Conservation (phyloP, 495 filamentous ascomycete species). For the Hypoxylon rickii region DNA sequence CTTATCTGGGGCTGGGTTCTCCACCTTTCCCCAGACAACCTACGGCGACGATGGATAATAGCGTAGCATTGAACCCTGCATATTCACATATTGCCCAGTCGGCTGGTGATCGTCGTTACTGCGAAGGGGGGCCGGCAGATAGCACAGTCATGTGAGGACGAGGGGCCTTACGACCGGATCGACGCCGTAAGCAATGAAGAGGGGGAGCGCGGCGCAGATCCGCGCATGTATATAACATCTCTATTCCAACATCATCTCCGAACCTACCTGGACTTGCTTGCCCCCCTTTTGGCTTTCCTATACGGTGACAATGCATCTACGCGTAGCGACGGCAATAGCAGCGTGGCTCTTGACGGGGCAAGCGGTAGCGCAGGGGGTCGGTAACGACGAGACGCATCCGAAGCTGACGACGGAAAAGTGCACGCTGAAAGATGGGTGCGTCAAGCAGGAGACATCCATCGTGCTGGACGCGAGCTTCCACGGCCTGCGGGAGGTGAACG, state of each 20-base stretch:
- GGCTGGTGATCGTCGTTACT: slow-evolving; percentile 24
- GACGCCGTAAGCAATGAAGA: background rate
- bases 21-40: slow-evolving; percentile 8
- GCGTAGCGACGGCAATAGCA: slow-evolving; percentile 1
- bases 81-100: slow-evolving; percentile 29
- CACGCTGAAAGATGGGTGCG: slow-evolving; percentile 56
- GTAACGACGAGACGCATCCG: slow-evolving; percentile 51
- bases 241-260: background rate
- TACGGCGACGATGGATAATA: slow-evolving; percentile 10
- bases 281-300: background rate
- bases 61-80: slow-evolving; percentile 28
- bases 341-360: slow-evolving; percentile 10
- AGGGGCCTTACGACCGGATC: slow-evolving; percentile 10
- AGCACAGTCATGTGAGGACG: background rate
- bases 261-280: background rate
- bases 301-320: slow-evolving; percentile 16
- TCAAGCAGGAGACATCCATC: slow-evolving; percentile 54
- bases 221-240: slow-evolving; percentile 13
- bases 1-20: slow-evolving; percentile 11
- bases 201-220: background rate
- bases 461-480: slow-evolving; percentile 71
- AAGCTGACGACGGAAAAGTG: slow-evolving; percentile 62
- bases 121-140: slow-evolving; percentile 28
- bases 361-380: slow-evolving; percentile 20
- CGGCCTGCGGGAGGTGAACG: slow-evolving; percentile 57